These are phyloP conservation scores for Wickerhamiella siamensis DNA, from an alignment of 805 yeast genomes.

Conservation along the genomic window DNA sequence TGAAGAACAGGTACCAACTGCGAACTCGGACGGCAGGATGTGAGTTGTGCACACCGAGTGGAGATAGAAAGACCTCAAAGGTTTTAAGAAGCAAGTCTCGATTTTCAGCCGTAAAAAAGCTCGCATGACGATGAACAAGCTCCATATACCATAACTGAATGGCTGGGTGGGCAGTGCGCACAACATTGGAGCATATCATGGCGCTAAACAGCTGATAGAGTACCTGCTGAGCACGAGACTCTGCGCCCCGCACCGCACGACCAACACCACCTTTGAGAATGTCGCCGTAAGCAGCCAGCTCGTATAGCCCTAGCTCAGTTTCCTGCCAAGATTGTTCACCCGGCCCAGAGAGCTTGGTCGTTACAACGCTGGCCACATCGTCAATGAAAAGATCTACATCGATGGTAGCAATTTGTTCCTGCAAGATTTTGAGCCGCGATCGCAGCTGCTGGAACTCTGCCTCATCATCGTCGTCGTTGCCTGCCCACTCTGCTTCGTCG, in stretches of 20 bases:
- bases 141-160: slow-evolving; percentile 76
- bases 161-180: slow-evolving; percentile 47
- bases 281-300: slow-evolving; percentile 66
- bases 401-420: slow-evolving; percentile 60
- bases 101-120: slow-evolving; percentile 35
- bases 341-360: slow-evolving; percentile 29
- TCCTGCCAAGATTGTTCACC: slow-evolving; percentile 47
- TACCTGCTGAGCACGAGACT: slow-evolving; percentile 47
- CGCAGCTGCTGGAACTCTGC: slow-evolving; percentile 57
- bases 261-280: slow-evolving; percentile 50
- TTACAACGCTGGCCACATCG: slow-evolving; percentile 45
- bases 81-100: slow-evolving; percentile 36
- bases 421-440: slow-evolving; percentile 56
- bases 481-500: slow-evolving; percentile 47
- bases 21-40: slow-evolving; percentile 64
- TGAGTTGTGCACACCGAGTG: slow-evolving; percentile 65
- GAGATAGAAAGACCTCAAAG: slow-evolving; percentile 64
- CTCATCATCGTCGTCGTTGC: slow-evolving; percentile 15
- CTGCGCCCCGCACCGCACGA: slow-evolving; percentile 45
- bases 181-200: slow-evolving; percentile 11
- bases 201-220: slow-evolving; percentile 42
- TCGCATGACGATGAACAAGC: slow-evolving; percentile 63
- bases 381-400: slow-evolving; percentile 48
- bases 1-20: slow-evolving; percentile 79
- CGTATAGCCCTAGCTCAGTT: slow-evolving; percentile 75